Evolutionary conservation across 306 rosid species (phyloP).

Genomic region (Sophora flavescens): DNA sequence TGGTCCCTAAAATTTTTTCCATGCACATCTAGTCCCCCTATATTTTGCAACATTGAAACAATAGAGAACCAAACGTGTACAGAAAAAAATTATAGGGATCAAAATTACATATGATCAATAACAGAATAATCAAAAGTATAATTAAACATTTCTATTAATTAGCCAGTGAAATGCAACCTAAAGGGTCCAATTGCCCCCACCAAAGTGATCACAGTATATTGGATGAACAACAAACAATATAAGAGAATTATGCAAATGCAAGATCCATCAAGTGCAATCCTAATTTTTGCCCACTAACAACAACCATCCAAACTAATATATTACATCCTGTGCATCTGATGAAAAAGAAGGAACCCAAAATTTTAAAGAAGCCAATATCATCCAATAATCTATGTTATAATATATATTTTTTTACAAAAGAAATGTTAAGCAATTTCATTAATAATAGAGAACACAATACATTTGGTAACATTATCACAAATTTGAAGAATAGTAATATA

Average conservation of each 20-base stretch:
- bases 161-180: conserved; percentile 38
- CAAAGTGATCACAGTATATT: conserved; percentile 47
- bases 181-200: conserved; percentile 56
- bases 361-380: conserved; percentile 35
- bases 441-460: too few species aligned
- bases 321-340: conserved; percentile 60
- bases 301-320: conserved; percentile 47
- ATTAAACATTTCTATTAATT: neutral
- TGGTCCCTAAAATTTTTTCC: too few species aligned
- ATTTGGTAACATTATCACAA: too few species aligned
- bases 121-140: too few species aligned
- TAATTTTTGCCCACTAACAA: conserved; percentile 51
- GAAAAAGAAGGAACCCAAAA: conserved; percentile 32
- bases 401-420: too few species aligned
- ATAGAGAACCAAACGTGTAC: too few species aligned
- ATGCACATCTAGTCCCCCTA: too few species aligned
- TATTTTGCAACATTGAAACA: too few species aligned
- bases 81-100: too few species aligned
- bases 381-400: conserved; percentile 54
- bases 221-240: neutral
- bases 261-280: conserved; percentile 54
- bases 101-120: too few species aligned
- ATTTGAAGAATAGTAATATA: too few species aligned
- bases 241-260: conserved; percentile 42
- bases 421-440: too few species aligned